phyloP scores from a whole-genome alignment of 1,284 basidiomycete genomes.

The Pholiota adiposa region DNA sequence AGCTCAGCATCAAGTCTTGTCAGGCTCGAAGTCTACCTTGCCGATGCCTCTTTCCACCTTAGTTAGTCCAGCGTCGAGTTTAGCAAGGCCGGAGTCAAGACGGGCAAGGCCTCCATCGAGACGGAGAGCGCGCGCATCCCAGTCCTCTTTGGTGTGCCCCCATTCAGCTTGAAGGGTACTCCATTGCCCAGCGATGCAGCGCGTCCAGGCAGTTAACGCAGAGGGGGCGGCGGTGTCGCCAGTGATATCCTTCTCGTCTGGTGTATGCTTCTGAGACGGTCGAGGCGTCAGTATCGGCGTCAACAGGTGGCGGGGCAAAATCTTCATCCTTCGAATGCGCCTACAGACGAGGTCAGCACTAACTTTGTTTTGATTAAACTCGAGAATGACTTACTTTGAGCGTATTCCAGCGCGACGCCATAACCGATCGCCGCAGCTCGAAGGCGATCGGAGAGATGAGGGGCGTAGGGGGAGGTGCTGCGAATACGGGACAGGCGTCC shows the following conservation, averaged over 20 bases:
- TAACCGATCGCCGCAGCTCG: no score
- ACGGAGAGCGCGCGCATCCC: constrained; percentile 56
- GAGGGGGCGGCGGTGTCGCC: background rate
- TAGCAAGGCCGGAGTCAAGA: constrained; percentile 48
- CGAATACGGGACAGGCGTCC: no score
- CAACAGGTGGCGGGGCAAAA: background rate
- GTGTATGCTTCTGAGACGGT: background rate
- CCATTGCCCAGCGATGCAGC: constrained; percentile 80
- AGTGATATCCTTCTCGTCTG: background rate
- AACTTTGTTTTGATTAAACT: no score
- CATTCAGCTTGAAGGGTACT: constrained; percentile 76
- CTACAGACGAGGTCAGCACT: no score
- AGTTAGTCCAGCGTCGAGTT: constrained; percentile 8
- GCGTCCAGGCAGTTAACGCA: constrained; percentile 65
- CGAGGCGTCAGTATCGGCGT: background rate
- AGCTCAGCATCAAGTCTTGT: background rate
- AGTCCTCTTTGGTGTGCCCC: constrained; percentile 81
- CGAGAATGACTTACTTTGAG: no score
- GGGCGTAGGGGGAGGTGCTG: no score
- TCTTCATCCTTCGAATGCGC: no score
- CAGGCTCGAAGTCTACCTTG: no score
- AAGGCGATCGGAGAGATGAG: no score
- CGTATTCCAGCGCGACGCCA: no score
- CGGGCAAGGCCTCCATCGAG: constrained; percentile 44
- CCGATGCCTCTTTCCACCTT: background rate